Percentiles rank a stretch among this genome's conserved stretches.
These are phyloP conservation scores for Cladophialophora carrionii DNA, from an alignment of 2,329 filamentous ascomycete genomes.

Conservation along the genomic window DNA sequence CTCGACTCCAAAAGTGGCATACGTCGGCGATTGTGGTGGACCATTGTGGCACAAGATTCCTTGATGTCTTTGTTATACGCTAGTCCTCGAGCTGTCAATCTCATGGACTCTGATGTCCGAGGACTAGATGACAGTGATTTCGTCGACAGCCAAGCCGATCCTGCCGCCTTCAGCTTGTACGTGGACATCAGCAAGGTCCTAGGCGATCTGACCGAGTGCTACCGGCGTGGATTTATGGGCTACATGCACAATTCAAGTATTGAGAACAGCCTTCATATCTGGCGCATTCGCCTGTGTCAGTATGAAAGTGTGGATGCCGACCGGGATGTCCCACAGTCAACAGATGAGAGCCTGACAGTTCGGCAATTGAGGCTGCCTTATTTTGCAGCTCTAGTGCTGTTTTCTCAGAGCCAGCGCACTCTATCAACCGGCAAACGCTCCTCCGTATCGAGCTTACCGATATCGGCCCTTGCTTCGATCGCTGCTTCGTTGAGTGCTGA, in stretches of 20 bases:
- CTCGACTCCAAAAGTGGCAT: conserved; percentile 3
- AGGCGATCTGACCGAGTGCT: conserved; percentile 6
- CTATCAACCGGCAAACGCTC: conserved; percentile 3
- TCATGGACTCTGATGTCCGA: conserved; percentile 11
- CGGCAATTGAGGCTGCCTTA: conserved; percentile 11
- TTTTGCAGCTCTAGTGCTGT: conserved; percentile 10
- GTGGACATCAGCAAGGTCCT: conserved; percentile 7
- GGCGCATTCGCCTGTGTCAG: conserved; percentile 11
- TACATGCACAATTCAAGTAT: conserved; percentile 2
- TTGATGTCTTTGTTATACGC: conserved; percentile 14
- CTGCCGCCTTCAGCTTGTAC: conserved; percentile 11
- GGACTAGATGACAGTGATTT: conserved; percentile 6
- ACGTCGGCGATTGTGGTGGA: conserved; percentile 11
- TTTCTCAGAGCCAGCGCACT: conserved; percentile 4
- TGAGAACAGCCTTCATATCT: conserved; percentile 12
- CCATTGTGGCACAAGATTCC: conserved; percentile 8
- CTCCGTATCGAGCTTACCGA: conserved; percentile 2
- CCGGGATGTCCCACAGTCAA: conserved; percentile 5
- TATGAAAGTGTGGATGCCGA: conserved; percentile 8
- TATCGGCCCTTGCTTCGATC: conserved; percentile 4
- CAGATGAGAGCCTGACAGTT: conserved; percentile 6
- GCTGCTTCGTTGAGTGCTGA: conserved; percentile 8
- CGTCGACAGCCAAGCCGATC: conserved; percentile 11
- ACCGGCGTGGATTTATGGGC: conserved; percentile 8
- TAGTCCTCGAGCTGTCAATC: conserved; percentile 9